Evolutionary conservation across 2,329 filamentous ascomycete species (phyloP).

Genomic region (Tolypocladium endophyticum): DNA sequence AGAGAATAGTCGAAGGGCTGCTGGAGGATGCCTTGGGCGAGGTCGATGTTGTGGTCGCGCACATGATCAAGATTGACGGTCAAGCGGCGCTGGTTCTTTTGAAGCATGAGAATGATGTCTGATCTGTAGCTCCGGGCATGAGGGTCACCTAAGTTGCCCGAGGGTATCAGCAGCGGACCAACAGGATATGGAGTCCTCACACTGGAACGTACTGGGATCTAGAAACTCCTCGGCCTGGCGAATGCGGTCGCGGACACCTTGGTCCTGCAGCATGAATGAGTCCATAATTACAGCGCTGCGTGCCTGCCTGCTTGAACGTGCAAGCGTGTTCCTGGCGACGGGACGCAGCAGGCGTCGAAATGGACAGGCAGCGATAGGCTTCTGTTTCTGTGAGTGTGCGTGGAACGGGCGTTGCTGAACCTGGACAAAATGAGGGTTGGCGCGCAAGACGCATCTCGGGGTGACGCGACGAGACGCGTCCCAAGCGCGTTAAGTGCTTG

Average conservation of each 20-base stretch:
- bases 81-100: conserved; percentile 54
- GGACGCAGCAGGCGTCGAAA: background rate
- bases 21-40: conserved; percentile 69
- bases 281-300: conserved; percentile 46
- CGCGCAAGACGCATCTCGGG: conserved; percentile 1
- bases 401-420: background rate
- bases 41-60: conserved; percentile 71
- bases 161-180: background rate
- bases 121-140: conserved; percentile 68
- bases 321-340: background rate
- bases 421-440: background rate
- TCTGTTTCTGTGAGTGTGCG: background rate
- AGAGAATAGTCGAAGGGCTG: conserved; percentile 80
- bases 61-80: conserved; percentile 83
- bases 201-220: conserved; percentile 62
- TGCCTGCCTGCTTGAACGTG: background rate
- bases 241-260: conserved; percentile 73
- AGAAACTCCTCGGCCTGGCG: conserved; percentile 86
- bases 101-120: conserved; percentile 72
- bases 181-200: background rate
- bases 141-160: conserved; percentile 31
- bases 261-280: conserved; percentile 66
- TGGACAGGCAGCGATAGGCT: background rate
- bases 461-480: conserved; percentile 3
- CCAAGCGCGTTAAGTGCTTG: conserved; percentile 2